Evolutionary conservation across 2,329 filamentous ascomycete species (phyloP), one percentile per base, ranked within the genome.

Genomic region (Colletotrichum abscissum): DNA sequence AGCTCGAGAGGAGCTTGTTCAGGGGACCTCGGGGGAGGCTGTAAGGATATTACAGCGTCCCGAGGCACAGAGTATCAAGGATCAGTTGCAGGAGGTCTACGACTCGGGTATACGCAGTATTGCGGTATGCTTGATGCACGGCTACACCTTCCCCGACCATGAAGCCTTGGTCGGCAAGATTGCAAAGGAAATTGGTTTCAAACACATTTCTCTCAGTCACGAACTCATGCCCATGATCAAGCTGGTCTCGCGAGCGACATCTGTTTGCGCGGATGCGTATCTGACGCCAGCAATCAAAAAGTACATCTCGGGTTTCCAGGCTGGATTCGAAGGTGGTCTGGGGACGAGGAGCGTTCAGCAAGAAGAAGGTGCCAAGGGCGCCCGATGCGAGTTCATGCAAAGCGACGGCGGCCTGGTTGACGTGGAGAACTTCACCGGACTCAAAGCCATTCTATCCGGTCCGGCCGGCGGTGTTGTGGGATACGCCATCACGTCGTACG

Each of bases 331-430:
- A 71, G 95, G 95, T 11, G 94, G 94, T 0, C 85, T 98, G 0
- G 95, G 95, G 2, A 92, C 91, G 0, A 90, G 92, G 77, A 94
- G 92, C 73, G 92, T 97, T 5, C 91, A 92, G 81, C 85, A 90
- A 19, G 89, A 92, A 73, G 82, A 85, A 33, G 93, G 92, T 0
- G 82, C 86, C 5, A 93, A 89, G 77, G 93, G 93, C 4, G 94
- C 94, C 4, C 88, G 95, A 75, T 98, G 95, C 83, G 95, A 98
- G 81, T 98, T 98, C 77, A 98, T 98, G 95, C 95, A 98, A 81
- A 95, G 93, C 11, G 94, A 97, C 75, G 94, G 94, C 26, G 91
- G 91, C 0, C 81, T 92, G 2, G 90, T 92, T 0, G 93, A 95
- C 75, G 93, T 95, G 0, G 91, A 94, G 69, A 92, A 90, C 76